Evolutionary conservation across 2,329 filamentous ascomycete species (phyloP).

Genomic region (Pseudogymnoascus sp.): DNA sequence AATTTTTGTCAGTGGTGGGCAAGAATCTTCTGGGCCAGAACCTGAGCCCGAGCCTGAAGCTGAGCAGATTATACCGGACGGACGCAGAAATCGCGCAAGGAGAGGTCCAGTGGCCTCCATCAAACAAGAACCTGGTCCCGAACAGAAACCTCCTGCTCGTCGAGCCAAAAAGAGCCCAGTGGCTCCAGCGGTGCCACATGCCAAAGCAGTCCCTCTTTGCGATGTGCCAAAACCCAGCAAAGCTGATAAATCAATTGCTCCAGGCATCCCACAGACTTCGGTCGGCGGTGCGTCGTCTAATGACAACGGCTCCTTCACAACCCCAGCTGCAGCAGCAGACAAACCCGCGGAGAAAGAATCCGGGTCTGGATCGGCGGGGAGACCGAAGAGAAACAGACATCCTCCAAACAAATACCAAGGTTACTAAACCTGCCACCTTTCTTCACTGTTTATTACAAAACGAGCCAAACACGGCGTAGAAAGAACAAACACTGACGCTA

Average conservation of each 20-base stretch:
- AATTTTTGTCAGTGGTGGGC: neutral
- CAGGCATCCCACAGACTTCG: slow-evolving; percentile 1
- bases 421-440: slow-evolving; percentile 4
- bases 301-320: neutral
- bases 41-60: neutral
- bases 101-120: neutral
- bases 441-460: neutral
- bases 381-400: slow-evolving; percentile 4
- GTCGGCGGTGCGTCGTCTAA: slow-evolving; percentile 1
- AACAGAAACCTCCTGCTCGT: neutral
- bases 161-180: neutral
- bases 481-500: neutral
- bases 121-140: neutral
- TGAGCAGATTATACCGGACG: too few species aligned
- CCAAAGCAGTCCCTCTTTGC: neutral
- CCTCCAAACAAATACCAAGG: slow-evolving; percentile 7
- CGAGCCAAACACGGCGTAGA: neutral
- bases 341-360: neutral
- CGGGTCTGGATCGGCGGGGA: neutral
- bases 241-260: slow-evolving; percentile 1
- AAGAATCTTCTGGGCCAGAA: neutral
- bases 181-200: neutral
- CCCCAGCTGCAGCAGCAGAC: neutral
- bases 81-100: neutral
- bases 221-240: neutral